These are phyloP conservation scores for Acanthamoeba royreba DNA, from an alignment of 208 protist species.

Conservation along the genomic window DNA sequence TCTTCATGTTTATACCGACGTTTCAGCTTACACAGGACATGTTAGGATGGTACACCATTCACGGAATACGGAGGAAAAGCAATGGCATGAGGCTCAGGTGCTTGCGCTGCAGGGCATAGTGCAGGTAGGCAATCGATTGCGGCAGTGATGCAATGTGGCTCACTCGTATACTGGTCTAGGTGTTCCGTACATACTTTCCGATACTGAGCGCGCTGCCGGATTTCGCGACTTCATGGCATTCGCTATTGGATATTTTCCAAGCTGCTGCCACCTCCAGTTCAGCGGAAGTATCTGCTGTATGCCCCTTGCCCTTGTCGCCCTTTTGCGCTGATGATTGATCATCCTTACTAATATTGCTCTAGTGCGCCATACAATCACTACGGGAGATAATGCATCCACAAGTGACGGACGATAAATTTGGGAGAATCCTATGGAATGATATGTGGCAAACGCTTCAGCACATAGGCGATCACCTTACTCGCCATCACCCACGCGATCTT, in stretches of 20 bases:
- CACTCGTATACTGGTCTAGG: not conserved
- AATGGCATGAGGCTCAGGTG: slow-evolving; percentile 48
- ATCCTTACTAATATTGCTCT: not conserved
- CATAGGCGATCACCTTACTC: not conserved
- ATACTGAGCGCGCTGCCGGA: not conserved
- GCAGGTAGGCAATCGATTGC: not conserved
- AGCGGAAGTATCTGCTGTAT: slow-evolving; percentile 1
- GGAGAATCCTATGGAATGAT: slow-evolving; percentile 8
- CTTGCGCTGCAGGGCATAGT: slow-evolving; percentile 39
- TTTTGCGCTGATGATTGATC: not conserved
- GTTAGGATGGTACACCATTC: slow-evolving; percentile 43
- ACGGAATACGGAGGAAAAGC: slow-evolving; percentile 47
- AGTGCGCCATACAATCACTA: slow-evolving; percentile 26
- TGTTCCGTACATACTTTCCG: slow-evolving; percentile 37
- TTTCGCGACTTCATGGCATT: not conserved
- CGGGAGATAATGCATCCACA: slow-evolving; percentile 22
- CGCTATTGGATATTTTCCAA: not conserved
- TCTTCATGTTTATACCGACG: not conserved
- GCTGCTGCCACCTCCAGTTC: not conserved
- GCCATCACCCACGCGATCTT: not conserved
- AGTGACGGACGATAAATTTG: not conserved
- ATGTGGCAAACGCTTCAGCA: not conserved
- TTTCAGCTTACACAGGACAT: not conserved
- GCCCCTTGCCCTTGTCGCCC: not conserved
- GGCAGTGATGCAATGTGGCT: not conserved